Percentiles rank a stretch among this genome's conserved stretches.
Conservation (phyloP, 331 rosid species). For the Malus hybrid region DNA sequence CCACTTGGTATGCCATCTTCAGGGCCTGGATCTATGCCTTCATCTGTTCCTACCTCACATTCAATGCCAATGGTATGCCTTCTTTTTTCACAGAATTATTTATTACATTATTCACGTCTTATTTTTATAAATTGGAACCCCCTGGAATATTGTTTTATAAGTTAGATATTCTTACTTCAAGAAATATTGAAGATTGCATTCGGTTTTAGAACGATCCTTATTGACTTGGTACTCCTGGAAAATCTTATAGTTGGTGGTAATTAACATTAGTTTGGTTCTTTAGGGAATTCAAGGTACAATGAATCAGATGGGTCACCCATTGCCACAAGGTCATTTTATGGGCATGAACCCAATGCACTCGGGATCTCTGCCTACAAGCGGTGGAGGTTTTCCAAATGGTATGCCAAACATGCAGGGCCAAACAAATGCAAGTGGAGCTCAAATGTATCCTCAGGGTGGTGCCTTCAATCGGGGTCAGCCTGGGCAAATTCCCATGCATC, state of each 20-base stretch:
- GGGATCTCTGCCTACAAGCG: slow-evolving; percentile 62
- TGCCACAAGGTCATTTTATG: slow-evolving; percentile 76
- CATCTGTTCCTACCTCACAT: slow-evolving; percentile 52
- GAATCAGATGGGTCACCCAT: slow-evolving; percentile 77
- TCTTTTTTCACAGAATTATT: background rate
- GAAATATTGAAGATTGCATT: background rate
- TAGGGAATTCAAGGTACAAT: slow-evolving; percentile 91
- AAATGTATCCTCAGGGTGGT: slow-evolving; percentile 74
- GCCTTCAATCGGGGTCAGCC: slow-evolving; percentile 67
- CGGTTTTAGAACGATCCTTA: background rate
- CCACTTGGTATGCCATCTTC: slow-evolving; percentile 68
- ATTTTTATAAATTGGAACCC: background rate
- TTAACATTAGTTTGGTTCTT: background rate
- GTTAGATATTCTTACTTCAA: background rate
- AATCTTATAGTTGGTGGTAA: background rate
- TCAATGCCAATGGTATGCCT: slow-evolving; percentile 66
- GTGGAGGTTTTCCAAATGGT: slow-evolving; percentile 65
- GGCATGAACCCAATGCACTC: slow-evolving; percentile 96
- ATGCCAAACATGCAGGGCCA: slow-evolving; percentile 85
- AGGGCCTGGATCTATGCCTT: slow-evolving; percentile 37
- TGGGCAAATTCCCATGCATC: slow-evolving; percentile 91
- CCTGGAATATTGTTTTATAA: background rate
- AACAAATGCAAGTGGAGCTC: slow-evolving; percentile 46
- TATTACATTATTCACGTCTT: background rate
- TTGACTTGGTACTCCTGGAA: background rate